Conservation (phyloP, 306 rosid species). For the Pyrus communis region DNA sequence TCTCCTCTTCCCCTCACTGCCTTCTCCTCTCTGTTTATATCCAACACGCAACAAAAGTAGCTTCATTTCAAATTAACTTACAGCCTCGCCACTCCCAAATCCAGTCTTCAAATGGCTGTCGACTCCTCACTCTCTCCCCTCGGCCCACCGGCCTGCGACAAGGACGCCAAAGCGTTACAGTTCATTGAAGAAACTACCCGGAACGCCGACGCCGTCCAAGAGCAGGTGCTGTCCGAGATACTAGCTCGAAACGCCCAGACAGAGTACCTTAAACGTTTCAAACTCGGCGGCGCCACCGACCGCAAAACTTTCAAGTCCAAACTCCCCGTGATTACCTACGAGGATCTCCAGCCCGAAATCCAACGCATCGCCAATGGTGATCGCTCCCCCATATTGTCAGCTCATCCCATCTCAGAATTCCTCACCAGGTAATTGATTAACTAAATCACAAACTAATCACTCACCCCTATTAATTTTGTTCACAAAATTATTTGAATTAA, state of each 20-base stretch:
- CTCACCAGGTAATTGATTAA: conserved; percentile 33
- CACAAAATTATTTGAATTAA: neutral
- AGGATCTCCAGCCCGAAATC: conserved; percentile 48
- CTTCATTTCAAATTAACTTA: neutral
- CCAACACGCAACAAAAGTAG: neutral
- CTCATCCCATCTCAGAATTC: conserved; percentile 54
- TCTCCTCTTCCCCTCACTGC: neutral
- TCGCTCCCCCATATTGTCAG: conserved; percentile 46
- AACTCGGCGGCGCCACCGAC: conserved; percentile 40
- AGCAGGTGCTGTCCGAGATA: conserved; percentile 29
- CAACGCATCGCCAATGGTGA: conserved; percentile 52
- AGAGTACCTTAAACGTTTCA: conserved; percentile 38
- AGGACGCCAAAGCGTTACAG: conserved; percentile 45
- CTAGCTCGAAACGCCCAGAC: conserved; percentile 37
- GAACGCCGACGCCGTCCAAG: conserved; percentile 45
- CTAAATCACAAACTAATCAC: neutral
- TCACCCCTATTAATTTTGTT: neutral
- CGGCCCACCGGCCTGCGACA: conserved; percentile 45
- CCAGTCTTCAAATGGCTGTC: conserved; percentile 29
- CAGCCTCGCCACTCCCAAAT: neutral
- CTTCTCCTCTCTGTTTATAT: neutral
- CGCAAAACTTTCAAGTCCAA: conserved; percentile 27
- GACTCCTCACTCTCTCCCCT: conserved; percentile 34
- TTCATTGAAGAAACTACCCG: conserved; percentile 46
- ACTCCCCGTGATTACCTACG: conserved; percentile 40